phyloP scores from a whole-genome alignment of 2,329 filamentous ascomycete species.

The Sporothrix brunneoviolacea region DNA sequence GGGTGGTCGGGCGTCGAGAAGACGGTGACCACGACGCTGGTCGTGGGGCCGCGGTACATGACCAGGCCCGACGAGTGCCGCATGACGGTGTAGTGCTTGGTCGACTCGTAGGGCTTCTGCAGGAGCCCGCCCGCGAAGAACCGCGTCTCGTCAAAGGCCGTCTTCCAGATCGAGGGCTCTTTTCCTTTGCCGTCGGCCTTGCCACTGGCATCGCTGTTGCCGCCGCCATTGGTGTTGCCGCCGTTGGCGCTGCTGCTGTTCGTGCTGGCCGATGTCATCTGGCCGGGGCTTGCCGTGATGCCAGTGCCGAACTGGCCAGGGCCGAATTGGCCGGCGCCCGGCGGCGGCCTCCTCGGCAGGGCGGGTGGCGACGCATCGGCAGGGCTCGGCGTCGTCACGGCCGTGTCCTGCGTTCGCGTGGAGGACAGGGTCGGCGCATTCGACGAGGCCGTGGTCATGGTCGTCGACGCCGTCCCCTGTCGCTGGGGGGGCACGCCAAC shows the following conservation, averaged over 20 bases:
- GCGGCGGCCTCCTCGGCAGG: background rate
- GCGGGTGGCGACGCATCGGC: background rate
- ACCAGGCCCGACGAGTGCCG: conserved; percentile 59
- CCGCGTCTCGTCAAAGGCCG: conserved; percentile 49
- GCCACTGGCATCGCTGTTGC: background rate
- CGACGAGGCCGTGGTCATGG: background rate
- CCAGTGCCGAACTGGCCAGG: background rate
- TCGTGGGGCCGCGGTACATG: conserved; percentile 59
- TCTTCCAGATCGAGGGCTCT: background rate
- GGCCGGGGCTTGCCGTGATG: background rate
- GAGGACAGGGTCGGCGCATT: background rate
- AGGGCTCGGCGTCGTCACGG: background rate
- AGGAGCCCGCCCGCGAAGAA: conserved; percentile 62
- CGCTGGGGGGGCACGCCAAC: background rate
- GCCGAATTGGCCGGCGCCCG: background rate
- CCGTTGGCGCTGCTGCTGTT: background rate
- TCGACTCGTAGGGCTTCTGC: conserved; percentile 56
- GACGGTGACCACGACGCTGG: conserved; percentile 57
- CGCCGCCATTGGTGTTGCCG: too few species aligned
- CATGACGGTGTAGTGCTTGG: conserved; percentile 58
- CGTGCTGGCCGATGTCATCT: background rate
- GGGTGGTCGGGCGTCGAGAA: conserved; percentile 48
- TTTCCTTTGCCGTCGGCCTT: background rate
- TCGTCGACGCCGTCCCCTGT: background rate
- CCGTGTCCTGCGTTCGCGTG: background rate